Evolutionary conservation across 108 stramenopile genomes (phyloP), one percentile per base, ranked within the genome.

Genomic region (Fragilaria radians): DNA sequence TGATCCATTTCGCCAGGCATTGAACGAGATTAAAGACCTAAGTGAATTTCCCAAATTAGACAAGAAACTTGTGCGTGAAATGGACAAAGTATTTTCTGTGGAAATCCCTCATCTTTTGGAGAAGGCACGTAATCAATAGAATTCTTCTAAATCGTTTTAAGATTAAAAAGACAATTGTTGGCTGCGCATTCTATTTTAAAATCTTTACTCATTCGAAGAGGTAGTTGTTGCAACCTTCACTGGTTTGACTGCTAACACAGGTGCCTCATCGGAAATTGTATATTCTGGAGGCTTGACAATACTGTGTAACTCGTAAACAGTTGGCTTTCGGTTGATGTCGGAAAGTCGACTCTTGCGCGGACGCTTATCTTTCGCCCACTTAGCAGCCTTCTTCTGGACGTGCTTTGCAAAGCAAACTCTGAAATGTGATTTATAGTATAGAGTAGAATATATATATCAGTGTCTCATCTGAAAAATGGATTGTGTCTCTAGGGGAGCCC

Each of bases 11-110:
- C 70, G 85, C 46, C 78, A 87, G 54, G 86, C 83, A 2, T 66
- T 94, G 56, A 66, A 86, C 28, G 93, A 94, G 66, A 85, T 94
- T 52, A 91, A 89, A 63, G 93, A 94, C 59, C 48, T 94, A 63
- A 88, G 95, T 48, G 97, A 98, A 64, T 91, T 99, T 59, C 97
- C 97, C 48, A 94, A 96, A 57, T 67, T 97, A 24, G 92, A 95
- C 58, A 93, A 95, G 62, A 85, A 88, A 60, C 61, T 87, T 52
- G 79, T 94, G 24, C 72, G 78, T 34, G 90, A 92, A 58, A 89
- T 95, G 88, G 92, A 95, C 66, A 81, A 81, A 48, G 91, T 93
- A 0, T 89, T 97, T 46, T 74, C 82, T 25, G 76, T 76, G 26
- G 82, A 93, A 28, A 97, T 97, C 29, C 96, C 96, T 24, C 76